phyloP scores from a whole-genome alignment of 345 rosid genomes.

The Rhodamnia argentea region DNA sequence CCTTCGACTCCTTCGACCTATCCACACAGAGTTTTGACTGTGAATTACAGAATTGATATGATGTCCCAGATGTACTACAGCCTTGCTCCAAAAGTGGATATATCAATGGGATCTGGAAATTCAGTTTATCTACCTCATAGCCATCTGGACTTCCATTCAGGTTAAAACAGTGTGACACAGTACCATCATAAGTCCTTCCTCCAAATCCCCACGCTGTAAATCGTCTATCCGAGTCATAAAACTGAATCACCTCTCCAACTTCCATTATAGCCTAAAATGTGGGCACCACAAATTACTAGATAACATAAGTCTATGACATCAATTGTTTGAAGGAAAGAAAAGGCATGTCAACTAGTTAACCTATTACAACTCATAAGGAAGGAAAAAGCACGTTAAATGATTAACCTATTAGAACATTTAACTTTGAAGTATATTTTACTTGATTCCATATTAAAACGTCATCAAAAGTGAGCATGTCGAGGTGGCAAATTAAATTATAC shows the following conservation, averaged over 20 bases:
- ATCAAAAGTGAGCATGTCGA: not conserved
- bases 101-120: not conserved
- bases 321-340: not conserved
- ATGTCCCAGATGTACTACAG: not conserved
- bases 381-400: not conserved
- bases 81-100: not conserved
- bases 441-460: not conserved
- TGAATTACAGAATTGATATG: not conserved
- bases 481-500: conserved; percentile 9
- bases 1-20: conserved; percentile 80
- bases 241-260: conserved; percentile 78
- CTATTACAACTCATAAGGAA: not conserved
- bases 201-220: conserved; percentile 97
- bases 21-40: not conserved
- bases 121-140: conserved; percentile 42
- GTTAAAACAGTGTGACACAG: conserved; percentile 74
- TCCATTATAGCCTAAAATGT: conserved; percentile 64
- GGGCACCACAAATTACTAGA: not conserved
- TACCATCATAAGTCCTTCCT: conserved; percentile 41
- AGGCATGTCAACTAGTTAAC: not conserved
- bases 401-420: not conserved
- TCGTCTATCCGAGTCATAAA: conserved; percentile 67
- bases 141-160: conserved; percentile 47
- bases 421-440: not conserved
- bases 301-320: not conserved